A percentile compares a stretch with the other conserved stretches of the same genome.
These are phyloP conservation scores for Sporothrix globosa DNA, from an alignment of 2,329 filamentous ascomycete genomes.

Conservation along the genomic window DNA sequence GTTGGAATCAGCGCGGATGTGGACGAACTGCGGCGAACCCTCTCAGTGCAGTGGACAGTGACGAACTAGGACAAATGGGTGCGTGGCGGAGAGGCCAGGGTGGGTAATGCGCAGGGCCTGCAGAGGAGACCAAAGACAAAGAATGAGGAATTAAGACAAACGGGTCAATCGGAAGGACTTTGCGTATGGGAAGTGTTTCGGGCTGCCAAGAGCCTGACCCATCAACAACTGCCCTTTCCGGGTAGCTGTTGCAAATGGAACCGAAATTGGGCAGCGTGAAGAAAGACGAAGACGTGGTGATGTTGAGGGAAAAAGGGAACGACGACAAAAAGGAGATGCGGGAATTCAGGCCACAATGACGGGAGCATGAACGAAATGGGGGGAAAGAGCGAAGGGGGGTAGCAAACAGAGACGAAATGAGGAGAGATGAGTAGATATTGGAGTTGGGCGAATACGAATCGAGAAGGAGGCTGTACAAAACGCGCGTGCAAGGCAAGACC, in stretches of 20 bases:
- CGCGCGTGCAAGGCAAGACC: not conserved
- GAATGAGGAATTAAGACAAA: constrained; percentile 14
- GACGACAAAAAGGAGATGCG: not conserved
- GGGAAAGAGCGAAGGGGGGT: not conserved
- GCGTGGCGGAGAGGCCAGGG: constrained; percentile 8
- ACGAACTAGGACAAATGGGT: constrained; percentile 6
- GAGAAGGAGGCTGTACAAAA: constrained; percentile 22
- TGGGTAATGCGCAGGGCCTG: constrained; percentile 8
- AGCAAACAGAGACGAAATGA: not conserved
- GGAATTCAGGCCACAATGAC: not conserved
- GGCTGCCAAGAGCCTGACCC: constrained; percentile 18
- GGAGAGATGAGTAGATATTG: not conserved
- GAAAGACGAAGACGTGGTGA: not conserved
- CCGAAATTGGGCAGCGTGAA: not conserved
- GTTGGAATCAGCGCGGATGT: not conserved
- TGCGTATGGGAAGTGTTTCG: constrained; percentile 22
- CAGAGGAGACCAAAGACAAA: constrained; percentile 4
- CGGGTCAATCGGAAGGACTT: constrained; percentile 7
- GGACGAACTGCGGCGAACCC: not conserved
- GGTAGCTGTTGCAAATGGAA: not conserved
- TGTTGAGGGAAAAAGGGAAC: not conserved
- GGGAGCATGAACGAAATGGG: not conserved
- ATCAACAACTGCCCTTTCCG: constrained; percentile 11
- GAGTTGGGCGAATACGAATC: constrained; percentile 20
- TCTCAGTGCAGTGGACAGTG: not conserved